Conservation (phyloP, 2,329 filamentous ascomycete genomes). For the Podosphaera leucotricha region DNA sequence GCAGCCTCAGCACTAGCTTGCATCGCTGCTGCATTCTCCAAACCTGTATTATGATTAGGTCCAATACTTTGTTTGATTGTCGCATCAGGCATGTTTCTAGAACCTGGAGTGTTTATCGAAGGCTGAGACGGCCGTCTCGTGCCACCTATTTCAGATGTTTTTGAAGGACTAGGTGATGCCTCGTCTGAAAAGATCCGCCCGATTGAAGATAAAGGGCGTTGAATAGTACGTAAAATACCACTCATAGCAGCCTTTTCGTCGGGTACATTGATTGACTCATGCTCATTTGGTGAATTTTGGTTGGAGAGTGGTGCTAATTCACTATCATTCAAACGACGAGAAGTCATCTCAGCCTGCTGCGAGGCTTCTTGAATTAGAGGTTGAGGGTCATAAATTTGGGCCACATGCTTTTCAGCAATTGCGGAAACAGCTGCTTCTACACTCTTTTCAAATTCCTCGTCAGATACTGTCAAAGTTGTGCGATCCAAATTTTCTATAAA, state of each 20-base stretch:
- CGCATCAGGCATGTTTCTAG: conserved; percentile 6
- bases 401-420: conserved; percentile 72
- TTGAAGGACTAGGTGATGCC: conserved; percentile 15
- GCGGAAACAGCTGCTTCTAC: conserved; percentile 92
- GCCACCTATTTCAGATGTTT: conserved; percentile 23
- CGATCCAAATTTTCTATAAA: conserved; percentile 94
- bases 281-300: conserved; percentile 30
- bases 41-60: conserved; percentile 14
- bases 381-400: conserved; percentile 19
- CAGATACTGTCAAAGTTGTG: conserved; percentile 75
- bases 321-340: conserved; percentile 33
- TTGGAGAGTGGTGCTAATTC: conserved; percentile 32
- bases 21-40: conserved; percentile 69
- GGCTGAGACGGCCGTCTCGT: conserved; percentile 16
- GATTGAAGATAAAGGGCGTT: conserved; percentile 73
- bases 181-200: conserved; percentile 83
- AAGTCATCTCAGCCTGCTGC: conserved; percentile 26
- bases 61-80: conserved; percentile 21
- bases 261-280: conserved; percentile 23
- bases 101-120: conserved; percentile 7
- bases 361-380: conserved; percentile 15
- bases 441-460: conserved; percentile 85
- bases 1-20: conserved; percentile 80
- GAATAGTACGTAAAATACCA: conserved; percentile 71
- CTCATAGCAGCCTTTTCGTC: conserved; percentile 66